Evolutionary conservation across 176 grass and related monocot species (phyloP).

Genomic region (Aegilops longissima): DNA sequence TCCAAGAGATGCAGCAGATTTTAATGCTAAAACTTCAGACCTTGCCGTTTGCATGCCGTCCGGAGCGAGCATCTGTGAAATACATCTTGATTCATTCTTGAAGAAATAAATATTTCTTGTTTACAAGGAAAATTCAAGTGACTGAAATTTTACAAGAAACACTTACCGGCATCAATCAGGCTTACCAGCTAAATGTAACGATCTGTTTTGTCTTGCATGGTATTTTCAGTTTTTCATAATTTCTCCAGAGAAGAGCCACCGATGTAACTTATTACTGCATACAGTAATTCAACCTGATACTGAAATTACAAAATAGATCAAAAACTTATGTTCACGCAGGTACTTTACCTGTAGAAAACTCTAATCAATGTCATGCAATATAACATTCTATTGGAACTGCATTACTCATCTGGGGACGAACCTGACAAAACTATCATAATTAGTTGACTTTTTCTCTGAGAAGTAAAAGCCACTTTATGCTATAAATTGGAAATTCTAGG

Average conservation of each 20-base stretch:
- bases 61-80: constrained; percentile 16
- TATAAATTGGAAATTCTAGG: constrained; percentile 8
- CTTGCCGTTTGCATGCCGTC: constrained; percentile 11
- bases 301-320: not conserved
- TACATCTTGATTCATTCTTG: constrained; percentile 24
- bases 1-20: constrained; percentile 46
- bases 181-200: not conserved
- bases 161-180: not conserved
- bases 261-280: constrained; percentile 3
- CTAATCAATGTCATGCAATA: not conserved
- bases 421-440: constrained; percentile 18
- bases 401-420: not conserved
- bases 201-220: constrained; percentile 1
- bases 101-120: not conserved
- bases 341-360: not conserved
- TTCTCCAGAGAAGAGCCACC: not conserved
- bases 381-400: not conserved
- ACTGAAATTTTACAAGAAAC: not conserved
- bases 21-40: constrained; percentile 37
- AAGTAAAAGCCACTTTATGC: constrained; percentile 23
- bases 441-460: constrained; percentile 18
- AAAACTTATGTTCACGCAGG: not conserved
- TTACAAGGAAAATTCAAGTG: not conserved
- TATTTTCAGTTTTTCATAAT: not conserved
- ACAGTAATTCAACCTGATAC: constrained; percentile 2